Evolutionary conservation across 2,329 filamentous ascomycete genomes (phyloP).

Genomic region (Pestalotiopsis sp.): DNA sequence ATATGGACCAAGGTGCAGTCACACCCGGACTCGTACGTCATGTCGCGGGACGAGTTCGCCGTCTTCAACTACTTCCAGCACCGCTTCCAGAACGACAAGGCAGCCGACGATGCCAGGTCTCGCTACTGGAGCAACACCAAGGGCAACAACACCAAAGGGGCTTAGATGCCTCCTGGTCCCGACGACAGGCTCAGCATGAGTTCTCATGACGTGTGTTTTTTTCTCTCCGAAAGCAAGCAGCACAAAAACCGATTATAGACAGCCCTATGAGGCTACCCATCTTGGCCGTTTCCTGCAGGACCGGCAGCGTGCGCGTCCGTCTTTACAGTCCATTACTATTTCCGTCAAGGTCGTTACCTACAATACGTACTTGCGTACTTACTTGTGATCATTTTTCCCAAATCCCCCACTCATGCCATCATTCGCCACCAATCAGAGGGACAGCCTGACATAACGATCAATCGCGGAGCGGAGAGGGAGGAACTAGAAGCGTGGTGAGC

Average conservation of each 20-base stretch:
- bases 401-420: background rate
- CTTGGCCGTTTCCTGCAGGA: background rate
- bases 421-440: background rate
- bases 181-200: too few species aligned
- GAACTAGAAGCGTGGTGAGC: background rate
- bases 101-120: constrained; percentile 49
- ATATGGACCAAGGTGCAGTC: constrained; percentile 71
- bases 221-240: background rate
- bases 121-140: constrained; percentile 55
- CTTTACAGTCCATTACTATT: background rate
- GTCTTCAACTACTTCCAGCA: constrained; percentile 84
- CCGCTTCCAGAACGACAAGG: constrained; percentile 59
- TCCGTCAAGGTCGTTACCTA: background rate
- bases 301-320: background rate
- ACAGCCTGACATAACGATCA: background rate
- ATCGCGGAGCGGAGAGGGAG: background rate
- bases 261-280: constrained; percentile 2
- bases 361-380: background rate
- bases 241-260: background rate
- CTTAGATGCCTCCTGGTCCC: background rate
- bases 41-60: constrained; percentile 77
- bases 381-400: background rate
- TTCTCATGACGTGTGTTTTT: background rate
- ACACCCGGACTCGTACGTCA: constrained; percentile 70
- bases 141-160: constrained; percentile 11